Evolutionary conservation across 208 protist species (phyloP).

Genomic region (Crithidia expoeki): DNA sequence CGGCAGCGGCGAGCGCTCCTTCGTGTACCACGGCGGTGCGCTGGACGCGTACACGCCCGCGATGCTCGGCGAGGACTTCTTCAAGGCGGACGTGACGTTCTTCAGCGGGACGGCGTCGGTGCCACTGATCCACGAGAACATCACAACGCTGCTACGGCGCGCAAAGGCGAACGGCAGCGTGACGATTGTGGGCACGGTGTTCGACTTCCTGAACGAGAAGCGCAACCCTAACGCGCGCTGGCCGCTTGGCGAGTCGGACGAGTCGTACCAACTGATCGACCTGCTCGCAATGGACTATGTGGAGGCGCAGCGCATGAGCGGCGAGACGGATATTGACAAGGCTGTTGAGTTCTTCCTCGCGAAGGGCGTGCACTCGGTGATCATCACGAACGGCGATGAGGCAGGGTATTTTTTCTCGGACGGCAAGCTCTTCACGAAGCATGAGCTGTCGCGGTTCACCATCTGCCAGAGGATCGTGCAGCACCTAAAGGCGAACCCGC

Average conservation of each 20-base stretch:
- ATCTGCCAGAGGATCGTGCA: slow-evolving; percentile 24
- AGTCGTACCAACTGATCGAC: slow-evolving; percentile 34
- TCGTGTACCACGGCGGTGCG: slow-evolving; percentile 34
- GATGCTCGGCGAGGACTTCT: slow-evolving; percentile 41
- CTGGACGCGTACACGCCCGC: slow-evolving; percentile 10
- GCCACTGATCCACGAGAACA: slow-evolving; percentile 30
- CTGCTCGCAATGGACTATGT: slow-evolving; percentile 36
- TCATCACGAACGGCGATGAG: slow-evolving; percentile 29
- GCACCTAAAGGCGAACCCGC: slow-evolving; percentile 35
- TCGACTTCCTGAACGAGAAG: slow-evolving; percentile 33
- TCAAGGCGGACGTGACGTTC: slow-evolving; percentile 36
- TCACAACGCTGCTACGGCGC: slow-evolving; percentile 33
- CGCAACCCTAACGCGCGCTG: slow-evolving; percentile 30
- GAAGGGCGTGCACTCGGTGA: slow-evolving; percentile 30
- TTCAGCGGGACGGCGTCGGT: slow-evolving; percentile 37
- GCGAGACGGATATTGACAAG: slow-evolving; percentile 28
- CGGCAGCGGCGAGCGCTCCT: slow-evolving; percentile 40
- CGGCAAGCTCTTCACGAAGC: slow-evolving; percentile 28
- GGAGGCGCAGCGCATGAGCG: slow-evolving; percentile 35
- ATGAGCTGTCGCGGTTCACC: slow-evolving; percentile 18
- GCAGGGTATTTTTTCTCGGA: slow-evolving; percentile 25
- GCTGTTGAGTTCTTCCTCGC: slow-evolving; percentile 25
- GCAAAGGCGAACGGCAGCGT: slow-evolving; percentile 28
- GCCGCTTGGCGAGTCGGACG: slow-evolving; percentile 40
- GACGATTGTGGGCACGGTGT: slow-evolving; percentile 34